Base-by-base conservation (phyloP, 352 stramenopile genomes). In the Lagenidium giganteum region DNA sequence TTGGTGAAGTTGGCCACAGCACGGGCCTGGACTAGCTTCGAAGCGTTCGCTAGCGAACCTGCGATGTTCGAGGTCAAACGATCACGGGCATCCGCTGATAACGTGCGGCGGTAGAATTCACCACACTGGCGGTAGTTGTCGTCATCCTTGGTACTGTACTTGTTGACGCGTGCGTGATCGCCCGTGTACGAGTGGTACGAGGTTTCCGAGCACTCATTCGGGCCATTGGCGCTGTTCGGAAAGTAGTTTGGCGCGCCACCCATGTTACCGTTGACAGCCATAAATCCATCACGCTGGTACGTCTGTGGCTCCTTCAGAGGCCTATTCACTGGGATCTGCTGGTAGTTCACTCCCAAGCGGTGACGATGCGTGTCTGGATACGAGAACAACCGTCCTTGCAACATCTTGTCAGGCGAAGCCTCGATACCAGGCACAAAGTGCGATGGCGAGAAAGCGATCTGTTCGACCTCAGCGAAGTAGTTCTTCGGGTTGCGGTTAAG, bases 401-500 rank as follows among this genome's bases (percentile, higher is more conserved):
- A 73, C 83, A 96, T 93, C 51, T 95, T 94, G 61, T 96, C 87
- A n/a, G 82, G 77, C 13, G 78, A 95, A 4, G 84, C 65, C 14
- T 86, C 77, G 23, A 96, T 82, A n/a, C 87, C 87, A 18, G 87
- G 86, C 25, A 96, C 71, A 62, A 96, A 72, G 57, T 95, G 77
- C 39, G 74, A 75, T 9, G 87, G 86, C 29, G 82, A 61, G 50
- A 96, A 96, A 6, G 84, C 87, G 16, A 94, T 48, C 54, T 96
- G 87, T 51, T 96, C 87, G n/a, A 96, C 70, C 64, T 96, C 80
- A 2, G 80, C 79, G 53, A 95, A 95, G 54, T 96, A 96, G 56
- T 96, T 95, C 11, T 57, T 47, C 22, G 87, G 82, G 43, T 96
- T 96, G 25, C 72, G 54, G 71, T 96, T 88, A 4, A 96, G 60